Conservation (phyloP, 148 eudicot genomes). For the Nyssa sinensis region DNA sequence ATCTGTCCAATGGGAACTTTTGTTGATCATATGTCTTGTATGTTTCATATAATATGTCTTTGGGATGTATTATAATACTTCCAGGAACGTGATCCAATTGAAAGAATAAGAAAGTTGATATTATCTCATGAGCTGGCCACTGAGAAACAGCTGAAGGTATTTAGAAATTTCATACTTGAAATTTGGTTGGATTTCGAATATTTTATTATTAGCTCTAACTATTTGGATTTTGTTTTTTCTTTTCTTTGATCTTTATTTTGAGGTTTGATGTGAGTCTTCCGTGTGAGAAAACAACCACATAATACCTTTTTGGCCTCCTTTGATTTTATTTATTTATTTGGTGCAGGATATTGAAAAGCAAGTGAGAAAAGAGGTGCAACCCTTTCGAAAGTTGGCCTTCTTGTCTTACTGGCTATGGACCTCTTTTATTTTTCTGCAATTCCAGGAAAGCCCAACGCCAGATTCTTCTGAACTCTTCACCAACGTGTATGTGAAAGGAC, state of each 20-base stretch:
- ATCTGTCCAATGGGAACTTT: background rate
- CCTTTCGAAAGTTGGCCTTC: background rate
- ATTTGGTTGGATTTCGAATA: background rate
- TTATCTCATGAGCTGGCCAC: constrained; percentile 75
- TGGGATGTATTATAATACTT: constrained; percentile 1
- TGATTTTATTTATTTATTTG: background rate
- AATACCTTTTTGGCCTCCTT: background rate
- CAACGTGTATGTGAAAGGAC: constrained; percentile 81
- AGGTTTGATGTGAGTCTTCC: background rate
- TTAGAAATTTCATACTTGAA: background rate
- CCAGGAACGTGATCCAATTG: constrained; percentile 98
- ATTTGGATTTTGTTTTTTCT: constrained; percentile 6
- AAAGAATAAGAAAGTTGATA: constrained; percentile 78
- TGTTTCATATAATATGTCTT: background rate
- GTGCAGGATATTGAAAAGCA: constrained; percentile 61
- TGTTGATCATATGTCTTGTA: background rate
- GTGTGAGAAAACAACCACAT: background rate
- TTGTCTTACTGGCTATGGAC: background rate
- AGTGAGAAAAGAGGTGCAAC: constrained; percentile 39
- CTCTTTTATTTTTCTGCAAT: constrained; percentile 14
- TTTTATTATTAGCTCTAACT: background rate
- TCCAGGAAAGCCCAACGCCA: constrained; percentile 94
- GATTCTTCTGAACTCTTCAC: constrained; percentile 77
- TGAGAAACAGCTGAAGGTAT: constrained; percentile 90
- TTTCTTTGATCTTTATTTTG: background rate